These are phyloP conservation scores for Syzygium malaccense DNA, from an alignment of 441 rosid genomes.

Conservation along the genomic window DNA sequence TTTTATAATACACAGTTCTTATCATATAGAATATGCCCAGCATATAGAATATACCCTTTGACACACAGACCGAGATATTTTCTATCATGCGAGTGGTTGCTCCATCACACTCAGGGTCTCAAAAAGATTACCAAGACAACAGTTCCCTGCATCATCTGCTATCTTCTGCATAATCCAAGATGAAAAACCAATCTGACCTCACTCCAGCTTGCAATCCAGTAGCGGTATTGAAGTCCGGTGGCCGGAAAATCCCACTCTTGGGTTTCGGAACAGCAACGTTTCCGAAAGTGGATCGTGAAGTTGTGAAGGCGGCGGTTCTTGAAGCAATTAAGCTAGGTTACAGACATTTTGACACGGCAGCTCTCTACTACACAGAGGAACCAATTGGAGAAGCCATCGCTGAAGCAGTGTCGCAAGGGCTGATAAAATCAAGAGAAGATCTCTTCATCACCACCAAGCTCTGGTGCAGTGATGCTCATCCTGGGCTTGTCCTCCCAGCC, in stretches of 20 bases:
- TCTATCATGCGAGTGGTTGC: neutral
- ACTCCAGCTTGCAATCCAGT: slow-evolving; percentile 10
- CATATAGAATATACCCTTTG: neutral
- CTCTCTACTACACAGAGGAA: slow-evolving; percentile 37
- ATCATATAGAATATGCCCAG: neutral
- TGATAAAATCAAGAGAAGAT: slow-evolving; percentile 42
- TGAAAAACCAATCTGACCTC: neutral
- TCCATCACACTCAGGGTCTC: neutral
- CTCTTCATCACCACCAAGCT: slow-evolving; percentile 51
- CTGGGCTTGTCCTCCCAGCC: slow-evolving; percentile 39
- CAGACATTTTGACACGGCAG: slow-evolving; percentile 53
- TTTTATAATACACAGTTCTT: neutral
- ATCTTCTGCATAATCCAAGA: neutral
- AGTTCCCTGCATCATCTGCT: neutral
- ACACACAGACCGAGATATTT: neutral
- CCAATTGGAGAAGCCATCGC: slow-evolving; percentile 52
- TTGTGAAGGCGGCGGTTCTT: slow-evolving; percentile 26
- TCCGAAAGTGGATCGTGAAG: slow-evolving; percentile 8
- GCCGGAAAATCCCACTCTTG: slow-evolving; percentile 28
- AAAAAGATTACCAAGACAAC: neutral
- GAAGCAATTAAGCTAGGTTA: slow-evolving; percentile 50
- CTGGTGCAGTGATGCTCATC: slow-evolving; percentile 55
- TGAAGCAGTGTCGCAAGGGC: slow-evolving; percentile 36
- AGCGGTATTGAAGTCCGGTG: slow-evolving; percentile 9
- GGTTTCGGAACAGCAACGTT: slow-evolving; percentile 11